Base-by-base conservation (phyloP, 108 stramenopile species). In the Nitzschia palea region DNA sequence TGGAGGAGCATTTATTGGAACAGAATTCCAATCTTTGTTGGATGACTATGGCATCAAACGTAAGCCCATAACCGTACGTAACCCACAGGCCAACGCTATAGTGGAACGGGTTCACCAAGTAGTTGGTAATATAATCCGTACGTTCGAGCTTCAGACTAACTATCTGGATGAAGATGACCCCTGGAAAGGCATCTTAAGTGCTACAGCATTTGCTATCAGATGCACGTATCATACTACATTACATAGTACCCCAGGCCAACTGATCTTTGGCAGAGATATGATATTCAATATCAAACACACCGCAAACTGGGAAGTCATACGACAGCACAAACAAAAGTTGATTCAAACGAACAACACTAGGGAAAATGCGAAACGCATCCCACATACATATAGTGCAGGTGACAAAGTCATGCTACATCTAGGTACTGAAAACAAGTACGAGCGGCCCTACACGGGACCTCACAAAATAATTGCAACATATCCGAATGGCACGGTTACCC, bases 1-100 rank as follows among this genome's bases (percentile, higher is more conserved):
- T 60, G 78, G 78, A 28, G 57, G 44, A 20, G 81, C 78, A 47
- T 78, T 78, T 34, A 71, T 68, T 48, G n/a, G n/a, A n/a, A 58
- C 53, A 12, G 64, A 75, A 44, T 75, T 77, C 44, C 20, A 48
- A 20, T 62, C 32, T 33, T 37, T 78, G 33, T 50, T 74, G n/a
- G 40, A 26, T 8, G 6, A 9, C 22, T 59, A 59, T 35, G 57
- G 57, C 3, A 35, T 42, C 4, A 4, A 59, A 18, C 20, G 3
- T n/a, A 23, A 36, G 2, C 10, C 33, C 0, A 62, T 62, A 18
- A 51, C 61, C 25, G 28, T 45, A 22, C 37, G 27, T 26, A 73
- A 73, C 30, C 71, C 71, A 2, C 71, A 73, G 32, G 55, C 64
- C 2, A 73, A 73, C 23, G 53, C 55, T 3, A n/a, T n/a, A n/a